phyloP scores from a whole-genome alignment of 2,329 filamentous ascomycete species.

The Aspergillus tubingensis region DNA sequence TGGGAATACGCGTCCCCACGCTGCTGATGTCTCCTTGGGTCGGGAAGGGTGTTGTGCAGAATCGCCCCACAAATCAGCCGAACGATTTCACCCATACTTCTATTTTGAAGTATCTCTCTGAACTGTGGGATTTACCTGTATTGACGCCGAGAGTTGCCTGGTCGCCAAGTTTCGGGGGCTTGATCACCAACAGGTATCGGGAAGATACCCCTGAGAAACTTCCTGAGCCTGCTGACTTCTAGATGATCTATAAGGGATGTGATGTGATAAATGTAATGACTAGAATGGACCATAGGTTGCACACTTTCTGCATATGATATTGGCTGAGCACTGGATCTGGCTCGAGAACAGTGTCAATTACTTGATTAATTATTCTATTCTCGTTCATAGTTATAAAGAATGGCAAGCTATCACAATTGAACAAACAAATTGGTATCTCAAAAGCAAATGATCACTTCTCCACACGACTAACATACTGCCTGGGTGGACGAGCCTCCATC shows the following conservation, averaged over 20 bases:
- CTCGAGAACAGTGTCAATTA: too few relatives aligned
- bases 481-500: too few relatives aligned
- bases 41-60: constrained; percentile 44
- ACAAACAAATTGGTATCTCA: neutral
- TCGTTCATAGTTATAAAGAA: neutral
- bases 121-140: constrained; percentile 46
- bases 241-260: neutral
- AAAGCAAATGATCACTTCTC: neutral
- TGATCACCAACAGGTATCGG: constrained; percentile 29
- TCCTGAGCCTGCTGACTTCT: constrained; percentile 29
- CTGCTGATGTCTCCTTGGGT: constrained; percentile 50
- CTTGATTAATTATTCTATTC: neutral
- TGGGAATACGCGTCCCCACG: constrained; percentile 49
- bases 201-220: constrained; percentile 30
- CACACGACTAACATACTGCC: neutral
- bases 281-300: neutral
- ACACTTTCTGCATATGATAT: too few relatives aligned
- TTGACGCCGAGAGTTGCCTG: constrained; percentile 43
- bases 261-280: neutral
- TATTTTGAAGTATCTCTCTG: constrained; percentile 46
- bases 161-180: constrained; percentile 40
- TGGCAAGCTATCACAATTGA: neutral
- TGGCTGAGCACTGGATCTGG: too few relatives aligned
- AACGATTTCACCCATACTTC: constrained; percentile 50
- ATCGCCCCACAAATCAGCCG: constrained; percentile 37